These are phyloP conservation scores for Liquidambar formosana DNA, from an alignment of 164 flowering plant genomes.

Conservation along the genomic window DNA sequence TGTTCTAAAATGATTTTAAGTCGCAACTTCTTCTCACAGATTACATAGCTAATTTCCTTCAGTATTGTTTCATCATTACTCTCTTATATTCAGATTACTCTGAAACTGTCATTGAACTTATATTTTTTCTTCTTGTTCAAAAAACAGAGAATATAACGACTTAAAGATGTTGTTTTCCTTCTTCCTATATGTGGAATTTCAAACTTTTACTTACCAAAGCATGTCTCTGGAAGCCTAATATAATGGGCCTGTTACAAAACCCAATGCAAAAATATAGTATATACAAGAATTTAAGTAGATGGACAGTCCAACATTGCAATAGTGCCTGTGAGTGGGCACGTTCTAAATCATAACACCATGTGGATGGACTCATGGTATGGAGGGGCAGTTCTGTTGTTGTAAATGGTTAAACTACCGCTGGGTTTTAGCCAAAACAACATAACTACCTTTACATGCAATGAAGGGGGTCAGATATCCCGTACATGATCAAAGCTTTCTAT, in stretches of 20 bases:
- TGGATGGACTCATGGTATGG: background rate
- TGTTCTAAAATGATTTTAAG: background rate
- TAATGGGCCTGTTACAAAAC: background rate
- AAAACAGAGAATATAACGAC: too few relatives aligned
- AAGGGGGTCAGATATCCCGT: too few relatives aligned
- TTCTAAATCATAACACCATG: background rate
- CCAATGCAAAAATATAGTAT: background rate
- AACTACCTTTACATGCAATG: background rate
- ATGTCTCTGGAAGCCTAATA: background rate
- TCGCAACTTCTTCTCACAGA: background rate
- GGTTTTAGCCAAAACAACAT: background rate
- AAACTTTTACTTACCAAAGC: background rate
- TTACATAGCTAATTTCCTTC: too few relatives aligned
- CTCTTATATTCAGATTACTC: too few relatives aligned
- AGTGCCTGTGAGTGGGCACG: background rate
- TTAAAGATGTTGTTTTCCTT: too few relatives aligned
- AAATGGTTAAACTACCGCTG: background rate
- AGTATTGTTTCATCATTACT: too few relatives aligned
- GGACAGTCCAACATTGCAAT: background rate
- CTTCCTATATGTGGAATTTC: too few relatives aligned
- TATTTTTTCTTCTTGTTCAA: too few relatives aligned
- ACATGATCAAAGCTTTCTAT: too few relatives aligned
- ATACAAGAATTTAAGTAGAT: background rate
- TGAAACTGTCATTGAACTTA: too few relatives aligned
- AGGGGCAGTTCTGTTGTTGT: background rate